Percentiles rank a stretch among this genome's conserved stretches.
These are phyloP conservation scores for Pyrenopolyporus hunteri DNA, from an alignment of 495 filamentous ascomycete genomes.

Conservation along the genomic window DNA sequence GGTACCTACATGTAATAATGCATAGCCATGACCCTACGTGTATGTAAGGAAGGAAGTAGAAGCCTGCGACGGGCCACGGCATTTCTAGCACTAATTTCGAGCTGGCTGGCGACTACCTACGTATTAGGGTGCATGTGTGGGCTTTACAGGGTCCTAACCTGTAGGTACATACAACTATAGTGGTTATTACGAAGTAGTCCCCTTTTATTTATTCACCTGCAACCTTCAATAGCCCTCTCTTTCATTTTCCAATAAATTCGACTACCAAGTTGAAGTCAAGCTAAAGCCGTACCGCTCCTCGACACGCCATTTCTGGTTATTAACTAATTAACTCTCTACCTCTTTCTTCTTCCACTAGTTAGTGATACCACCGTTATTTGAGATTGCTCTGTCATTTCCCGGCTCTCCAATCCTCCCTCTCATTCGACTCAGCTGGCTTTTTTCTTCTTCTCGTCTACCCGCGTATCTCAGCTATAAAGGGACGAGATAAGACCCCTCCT, in stretches of 20 bases:
- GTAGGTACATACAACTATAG: conserved; percentile 11
- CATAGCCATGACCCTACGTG: too few species aligned
- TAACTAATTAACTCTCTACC: conserved; percentile 10
- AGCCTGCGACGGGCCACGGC: conserved; percentile 27
- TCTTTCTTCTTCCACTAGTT: too few species aligned
- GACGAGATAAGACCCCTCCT: conserved; percentile 31
- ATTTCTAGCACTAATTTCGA: conserved; percentile 19
- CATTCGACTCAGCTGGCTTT: conserved; percentile 6
- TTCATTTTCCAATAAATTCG: conserved; percentile 28
- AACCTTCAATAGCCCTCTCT: conserved; percentile 30
- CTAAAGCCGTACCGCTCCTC: conserved; percentile 27
- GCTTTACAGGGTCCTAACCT: conserved; percentile 29
- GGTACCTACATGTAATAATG: too few species aligned
- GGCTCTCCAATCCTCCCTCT: neutral
- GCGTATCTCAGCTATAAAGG: conserved; percentile 15
- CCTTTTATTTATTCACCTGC: conserved; percentile 26
- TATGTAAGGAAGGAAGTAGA: neutral
- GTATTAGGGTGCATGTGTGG: conserved; percentile 1
- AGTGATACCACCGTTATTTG: neutral
- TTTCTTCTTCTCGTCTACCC: conserved; percentile 15
- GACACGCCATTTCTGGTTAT: neutral
- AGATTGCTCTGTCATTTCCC: neutral
- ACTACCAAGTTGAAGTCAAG: conserved; percentile 5
- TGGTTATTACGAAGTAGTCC: conserved; percentile 15
- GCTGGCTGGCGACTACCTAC: conserved; percentile 17